These are phyloP conservation scores for Sporothrix protearum DNA, from an alignment of 2,329 filamentous ascomycete species.

Conservation along the genomic window DNA sequence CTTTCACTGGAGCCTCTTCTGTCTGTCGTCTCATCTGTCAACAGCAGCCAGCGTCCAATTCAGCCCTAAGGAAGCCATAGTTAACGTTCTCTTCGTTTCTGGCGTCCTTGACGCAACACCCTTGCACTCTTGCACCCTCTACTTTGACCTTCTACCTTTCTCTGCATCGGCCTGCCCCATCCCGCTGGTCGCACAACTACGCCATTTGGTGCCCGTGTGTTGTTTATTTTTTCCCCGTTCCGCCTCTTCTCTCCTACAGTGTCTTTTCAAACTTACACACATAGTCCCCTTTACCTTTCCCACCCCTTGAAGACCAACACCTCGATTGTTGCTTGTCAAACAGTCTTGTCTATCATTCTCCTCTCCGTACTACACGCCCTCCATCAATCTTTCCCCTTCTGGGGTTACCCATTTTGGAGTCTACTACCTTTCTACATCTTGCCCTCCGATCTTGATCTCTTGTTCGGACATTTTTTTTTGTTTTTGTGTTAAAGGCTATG, in stretches of 20 bases:
- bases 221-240: neutral
- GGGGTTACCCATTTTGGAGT: neutral
- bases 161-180: neutral
- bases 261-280: neutral
- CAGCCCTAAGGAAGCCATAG: neutral
- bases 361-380: neutral
- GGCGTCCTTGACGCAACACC: neutral
- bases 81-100: conserved; percentile 1
- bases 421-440: neutral
- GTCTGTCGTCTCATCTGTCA: neutral
- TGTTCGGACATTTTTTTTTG: neutral
- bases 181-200: neutral
- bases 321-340: neutral
- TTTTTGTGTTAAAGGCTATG: conserved; percentile 22
- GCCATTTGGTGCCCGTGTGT: neutral
- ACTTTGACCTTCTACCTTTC: neutral
- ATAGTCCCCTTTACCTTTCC: neutral
- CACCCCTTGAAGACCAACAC: no score
- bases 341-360: neutral
- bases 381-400: neutral
- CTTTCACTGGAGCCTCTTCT: neutral
- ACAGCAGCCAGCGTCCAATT: neutral
- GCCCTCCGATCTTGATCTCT: neutral
- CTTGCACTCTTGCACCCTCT: neutral
- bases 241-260: neutral